Conservation (phyloP, 2,329 filamentous ascomycete genomes). For the Colletotrichum liriopes region DNA sequence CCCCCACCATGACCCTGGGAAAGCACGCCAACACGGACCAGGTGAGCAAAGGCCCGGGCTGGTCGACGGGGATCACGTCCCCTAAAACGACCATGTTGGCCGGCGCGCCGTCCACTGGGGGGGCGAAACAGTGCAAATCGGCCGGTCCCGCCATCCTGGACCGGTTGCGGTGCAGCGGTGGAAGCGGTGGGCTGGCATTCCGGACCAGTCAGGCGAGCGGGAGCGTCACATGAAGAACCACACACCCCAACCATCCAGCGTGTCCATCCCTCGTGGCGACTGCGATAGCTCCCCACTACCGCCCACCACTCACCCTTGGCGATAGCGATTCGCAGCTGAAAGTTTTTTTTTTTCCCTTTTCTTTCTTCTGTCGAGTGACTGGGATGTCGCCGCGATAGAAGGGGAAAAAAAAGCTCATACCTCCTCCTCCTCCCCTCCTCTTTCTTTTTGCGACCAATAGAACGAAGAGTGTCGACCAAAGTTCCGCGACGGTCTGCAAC, state of each 20-base stretch:
- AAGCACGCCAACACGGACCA: conserved; percentile 39
- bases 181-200: neutral
- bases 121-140: conserved; percentile 19
- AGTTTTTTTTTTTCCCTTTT: conserved; percentile 14
- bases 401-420: neutral
- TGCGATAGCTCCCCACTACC: conserved; percentile 33
- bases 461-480: conserved; percentile 15
- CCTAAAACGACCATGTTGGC: conserved; percentile 24
- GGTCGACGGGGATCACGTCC: conserved; percentile 32
- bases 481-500: conserved; percentile 16
- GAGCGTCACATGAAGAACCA: conserved; percentile 36
- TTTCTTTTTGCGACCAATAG: conserved; percentile 10
- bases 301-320: conserved; percentile 20
- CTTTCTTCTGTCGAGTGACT: conserved; percentile 18
- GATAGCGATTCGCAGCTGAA: conserved; percentile 25
- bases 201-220: conserved; percentile 32
- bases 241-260: neutral
- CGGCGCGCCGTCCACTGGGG: conserved; percentile 30
- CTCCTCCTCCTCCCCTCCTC: conserved; percentile 12
- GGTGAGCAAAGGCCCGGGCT: conserved; percentile 31
- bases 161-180: conserved; percentile 30
- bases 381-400: conserved; percentile 35
- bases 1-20: conserved; percentile 11
- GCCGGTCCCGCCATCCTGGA: conserved; percentile 38
- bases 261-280: conserved; percentile 32